Evolutionary conservation across 345 rosid genomes (phyloP).

Genomic region (Durio zibethinus): DNA sequence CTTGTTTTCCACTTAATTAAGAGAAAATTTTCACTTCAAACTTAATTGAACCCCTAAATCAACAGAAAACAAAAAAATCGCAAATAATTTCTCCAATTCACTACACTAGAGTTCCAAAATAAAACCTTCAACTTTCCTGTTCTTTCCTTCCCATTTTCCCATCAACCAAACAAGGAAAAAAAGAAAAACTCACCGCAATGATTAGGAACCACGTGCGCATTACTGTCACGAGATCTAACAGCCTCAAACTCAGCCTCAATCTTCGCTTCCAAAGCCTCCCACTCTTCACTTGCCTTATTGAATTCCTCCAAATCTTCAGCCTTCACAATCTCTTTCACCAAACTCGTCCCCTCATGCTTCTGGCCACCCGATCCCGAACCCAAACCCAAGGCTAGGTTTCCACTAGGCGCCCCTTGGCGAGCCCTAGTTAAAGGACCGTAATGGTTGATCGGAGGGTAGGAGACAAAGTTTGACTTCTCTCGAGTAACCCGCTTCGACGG

Average conservation of each 20-base stretch:
- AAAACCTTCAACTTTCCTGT: background rate
- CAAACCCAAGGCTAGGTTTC: constrained; percentile 19
- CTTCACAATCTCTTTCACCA: constrained; percentile 27
- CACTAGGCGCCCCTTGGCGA: constrained; percentile 61
- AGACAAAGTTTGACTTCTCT: constrained; percentile 63
- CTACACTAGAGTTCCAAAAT: background rate
- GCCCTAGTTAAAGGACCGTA: constrained; percentile 95
- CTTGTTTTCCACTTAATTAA: background rate
- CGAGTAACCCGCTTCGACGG: constrained; percentile 74
- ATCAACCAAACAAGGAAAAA: constrained; percentile 6
- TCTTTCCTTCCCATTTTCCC: constrained; percentile 2
- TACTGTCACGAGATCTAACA: constrained; percentile 71
- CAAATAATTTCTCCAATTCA: background rate
- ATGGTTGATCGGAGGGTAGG: constrained; percentile 54
- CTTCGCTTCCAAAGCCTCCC: constrained; percentile 76
- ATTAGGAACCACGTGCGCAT: constrained; percentile 77
- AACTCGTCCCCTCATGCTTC: constrained; percentile 26
- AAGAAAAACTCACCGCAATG: constrained; percentile 75
- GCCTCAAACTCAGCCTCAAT: constrained; percentile 79
- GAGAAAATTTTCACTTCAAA: background rate
- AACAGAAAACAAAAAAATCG: background rate
- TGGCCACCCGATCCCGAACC: constrained; percentile 18
- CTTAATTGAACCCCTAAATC: background rate
- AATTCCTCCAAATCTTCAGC: constrained; percentile 42
- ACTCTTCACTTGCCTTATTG: constrained; percentile 46